Evolutionary conservation across 2,329 filamentous ascomycete species (phyloP), one percentile per base, ranked within the genome.

Genomic region (Beauveria rudraprayagi): DNA sequence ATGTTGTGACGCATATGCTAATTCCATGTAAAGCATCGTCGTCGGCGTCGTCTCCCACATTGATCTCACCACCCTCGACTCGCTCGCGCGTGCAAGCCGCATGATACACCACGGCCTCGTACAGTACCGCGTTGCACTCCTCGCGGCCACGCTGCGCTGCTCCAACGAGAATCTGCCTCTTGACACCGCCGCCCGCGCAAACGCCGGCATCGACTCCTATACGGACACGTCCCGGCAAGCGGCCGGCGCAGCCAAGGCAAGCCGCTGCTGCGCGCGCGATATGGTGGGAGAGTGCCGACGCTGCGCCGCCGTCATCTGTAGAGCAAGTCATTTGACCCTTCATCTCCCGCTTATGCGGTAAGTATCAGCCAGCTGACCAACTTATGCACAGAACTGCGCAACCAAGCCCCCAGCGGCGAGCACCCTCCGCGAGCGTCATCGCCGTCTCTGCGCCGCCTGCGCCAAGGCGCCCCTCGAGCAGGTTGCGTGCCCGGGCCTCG

Each of bases 41-140:
- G 84, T 86, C 65, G 83, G 88, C 67, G 83, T 97, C 66, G 89
- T 90, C 54, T 83, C 85, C 37, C 83, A 84, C 67, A 85, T 97
- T 71, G 93, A 97, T 72, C 83, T 96, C 56, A 96, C 93, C 73
- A 88, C 90, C 16, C 83, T 97, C 68, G 88, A 96, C 73, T 86
- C 88, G 65, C 84, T 97, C 22, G 90, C 92, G 56, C 84, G 84
- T 60, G 92, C 91, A 60, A 96, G 91, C 72, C 89, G 88, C 56
- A 86, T 90, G 69, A 84, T 96, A 65, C 90, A 90, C 66, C 81
- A 82, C 61, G 90, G 87, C 66, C 82, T 97, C 26, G 78, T 95
- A 48, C 90, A 92, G 67, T 92, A 90, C 73, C 88, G 91, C 69
- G 80, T 78, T 55, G 84, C 89, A 65, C 82, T 97, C 19, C 79